Evolutionary conservation across 2,329 filamentous ascomycete species (phyloP).

Genomic region (Hymenoscyphus fraxineus): DNA sequence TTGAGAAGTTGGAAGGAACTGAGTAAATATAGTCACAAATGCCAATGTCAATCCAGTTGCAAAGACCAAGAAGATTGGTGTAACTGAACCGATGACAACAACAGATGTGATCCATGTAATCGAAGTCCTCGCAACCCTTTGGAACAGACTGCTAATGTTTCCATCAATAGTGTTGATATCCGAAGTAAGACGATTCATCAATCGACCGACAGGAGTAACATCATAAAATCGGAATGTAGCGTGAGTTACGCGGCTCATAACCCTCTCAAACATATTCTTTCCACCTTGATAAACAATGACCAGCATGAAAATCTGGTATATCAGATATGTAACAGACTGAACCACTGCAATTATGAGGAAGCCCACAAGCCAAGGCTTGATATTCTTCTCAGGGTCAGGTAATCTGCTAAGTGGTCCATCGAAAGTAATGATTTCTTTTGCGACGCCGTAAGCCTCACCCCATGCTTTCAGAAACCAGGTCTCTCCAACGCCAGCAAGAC

Average conservation of each 20-base stretch:
- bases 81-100: slow-evolving; percentile 73
- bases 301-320: slow-evolving; percentile 65
- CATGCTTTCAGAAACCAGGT: slow-evolving; percentile 83
- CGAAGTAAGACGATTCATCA: slow-evolving; percentile 90
- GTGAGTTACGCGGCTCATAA: slow-evolving; percentile 69
- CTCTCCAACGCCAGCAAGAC: slow-evolving; percentile 61
- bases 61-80: slow-evolving; percentile 71
- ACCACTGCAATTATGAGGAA: slow-evolving; percentile 64
- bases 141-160: slow-evolving; percentile 72
- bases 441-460: slow-evolving; percentile 67
- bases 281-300: slow-evolving; percentile 78
- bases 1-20: slow-evolving; percentile 79
- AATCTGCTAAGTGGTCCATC: slow-evolving; percentile 46
- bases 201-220: slow-evolving; percentile 77
- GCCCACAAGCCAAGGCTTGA: slow-evolving; percentile 69
- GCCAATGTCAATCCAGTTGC: slow-evolving; percentile 62
- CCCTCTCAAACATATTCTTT: slow-evolving; percentile 67
- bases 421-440: slow-evolving; percentile 25
- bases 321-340: slow-evolving; percentile 55
- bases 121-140: slow-evolving; percentile 63
- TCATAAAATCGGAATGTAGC: slow-evolving; percentile 91
- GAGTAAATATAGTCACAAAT: slow-evolving; percentile 71
- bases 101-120: slow-evolving; percentile 72
- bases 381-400: slow-evolving; percentile 63
- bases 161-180: slow-evolving; percentile 89